Percentiles rank a stretch among this genome's conserved stretches.
These are phyloP conservation scores for Xylaria castorea DNA, from an alignment of 495 filamentous ascomycete genomes.

Conservation along the genomic window DNA sequence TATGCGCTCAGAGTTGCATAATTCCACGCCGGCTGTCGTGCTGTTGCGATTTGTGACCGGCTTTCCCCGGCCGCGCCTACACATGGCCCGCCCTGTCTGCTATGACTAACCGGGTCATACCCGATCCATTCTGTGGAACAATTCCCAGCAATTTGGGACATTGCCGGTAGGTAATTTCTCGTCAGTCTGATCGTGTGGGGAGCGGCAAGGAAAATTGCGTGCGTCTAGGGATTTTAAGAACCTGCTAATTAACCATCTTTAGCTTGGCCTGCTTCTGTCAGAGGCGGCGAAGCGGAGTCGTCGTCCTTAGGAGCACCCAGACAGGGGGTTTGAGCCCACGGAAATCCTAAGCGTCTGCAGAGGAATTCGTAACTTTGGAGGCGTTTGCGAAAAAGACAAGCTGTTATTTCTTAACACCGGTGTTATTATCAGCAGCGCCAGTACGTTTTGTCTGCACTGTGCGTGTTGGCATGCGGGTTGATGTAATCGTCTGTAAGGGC, in stretches of 20 bases:
- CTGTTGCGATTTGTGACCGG: background rate
- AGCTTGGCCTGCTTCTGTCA: conserved; percentile 29
- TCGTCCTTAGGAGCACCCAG: conserved; percentile 15
- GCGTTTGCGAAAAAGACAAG: background rate
- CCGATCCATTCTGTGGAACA: conserved; percentile 18
- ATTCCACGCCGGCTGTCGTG: conserved; percentile 10
- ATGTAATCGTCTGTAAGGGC: background rate
- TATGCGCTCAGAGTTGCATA: conserved; percentile 11
- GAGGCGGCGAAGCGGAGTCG: conserved; percentile 25
- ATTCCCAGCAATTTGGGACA: conserved; percentile 29
- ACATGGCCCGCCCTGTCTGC: background rate
- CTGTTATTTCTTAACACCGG: background rate
- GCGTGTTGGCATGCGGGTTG: conserved; percentile 17
- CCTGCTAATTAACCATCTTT: conserved; percentile 24
- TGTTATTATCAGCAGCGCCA: conserved; percentile 12
- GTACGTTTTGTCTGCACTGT: background rate
- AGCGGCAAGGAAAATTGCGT: conserved; percentile 45
- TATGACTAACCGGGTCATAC: conserved; percentile 4
- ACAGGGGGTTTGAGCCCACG: conserved; percentile 2
- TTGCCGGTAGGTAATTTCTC: conserved; percentile 21
- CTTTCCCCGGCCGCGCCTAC: conserved; percentile 14
- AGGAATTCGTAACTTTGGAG: background rate
- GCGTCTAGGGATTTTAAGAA: conserved; percentile 26
- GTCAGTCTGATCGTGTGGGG: conserved; percentile 39
- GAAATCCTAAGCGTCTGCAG: conserved; percentile 17